Evolutionary conservation across 768 basidiomycete genomes (phyloP).

Genomic region (Amanita fuliginea): DNA sequence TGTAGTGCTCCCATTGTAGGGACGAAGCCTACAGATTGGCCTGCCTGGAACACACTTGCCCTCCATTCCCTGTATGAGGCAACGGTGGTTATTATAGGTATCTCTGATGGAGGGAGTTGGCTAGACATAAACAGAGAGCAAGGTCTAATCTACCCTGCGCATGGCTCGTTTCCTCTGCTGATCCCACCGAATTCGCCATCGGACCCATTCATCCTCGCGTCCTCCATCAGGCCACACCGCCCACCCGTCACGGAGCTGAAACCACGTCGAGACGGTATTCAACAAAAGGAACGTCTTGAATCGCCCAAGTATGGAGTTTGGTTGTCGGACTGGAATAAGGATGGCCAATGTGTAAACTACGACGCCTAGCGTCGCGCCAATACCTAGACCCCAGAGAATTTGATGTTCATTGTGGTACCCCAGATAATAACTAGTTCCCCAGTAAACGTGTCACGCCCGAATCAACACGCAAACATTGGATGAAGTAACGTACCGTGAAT

Average conservation of each 20-base stretch:
- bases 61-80: constrained; percentile 67
- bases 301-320: constrained; percentile 41
- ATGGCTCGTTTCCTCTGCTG: constrained; percentile 16
- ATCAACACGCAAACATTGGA: not conserved
- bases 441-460: not conserved
- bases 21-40: constrained; percentile 81
- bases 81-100: constrained; percentile 49
- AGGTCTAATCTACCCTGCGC: not conserved
- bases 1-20: constrained; percentile 98
- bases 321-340: constrained; percentile 42
- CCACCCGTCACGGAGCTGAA: constrained; percentile 76
- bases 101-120: constrained; percentile 21
- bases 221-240: constrained; percentile 73
- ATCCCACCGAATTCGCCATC: constrained; percentile 55
- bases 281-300: constrained; percentile 36
- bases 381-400: constrained; percentile 61
- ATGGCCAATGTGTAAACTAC: constrained; percentile 46
- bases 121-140: too few relatives aligned
- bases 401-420: constrained; percentile 68
- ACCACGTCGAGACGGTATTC: constrained; percentile 52
- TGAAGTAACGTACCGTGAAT: constrained; percentile 48
- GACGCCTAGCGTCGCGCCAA: constrained; percentile 48
- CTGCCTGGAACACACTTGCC: constrained; percentile 38
- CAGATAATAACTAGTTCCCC: constrained; percentile 42
- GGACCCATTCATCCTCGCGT: constrained; percentile 55